A percentile compares a stretch with the other conserved stretches of the same genome.
Evolutionary conservation across 768 basidiomycete species (phyloP).

Genomic region (Suillus placidus): DNA sequence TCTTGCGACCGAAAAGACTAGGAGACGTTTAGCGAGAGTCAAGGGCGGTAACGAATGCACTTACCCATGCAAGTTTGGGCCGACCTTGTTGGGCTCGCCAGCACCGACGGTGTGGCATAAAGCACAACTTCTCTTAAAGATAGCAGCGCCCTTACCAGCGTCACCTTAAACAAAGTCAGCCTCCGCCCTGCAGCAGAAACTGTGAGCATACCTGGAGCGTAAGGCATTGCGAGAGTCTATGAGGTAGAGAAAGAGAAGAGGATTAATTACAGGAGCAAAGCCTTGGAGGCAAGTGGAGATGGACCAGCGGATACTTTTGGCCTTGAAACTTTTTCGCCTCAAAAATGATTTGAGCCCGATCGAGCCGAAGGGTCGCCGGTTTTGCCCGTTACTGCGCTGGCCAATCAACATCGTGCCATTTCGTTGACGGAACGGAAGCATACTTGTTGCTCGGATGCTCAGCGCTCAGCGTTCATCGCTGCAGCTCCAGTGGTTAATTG

Average conservation of each 20-base stretch:
- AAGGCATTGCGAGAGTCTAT: slow-evolving; percentile 41
- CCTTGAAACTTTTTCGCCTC: slow-evolving; percentile 17
- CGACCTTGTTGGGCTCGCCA: slow-evolving; percentile 85
- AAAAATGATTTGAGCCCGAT: slow-evolving; percentile 27
- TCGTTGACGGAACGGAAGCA: slow-evolving; percentile 5
- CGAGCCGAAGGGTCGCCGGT: slow-evolving; percentile 25
- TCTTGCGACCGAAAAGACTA: slow-evolving; percentile 83
- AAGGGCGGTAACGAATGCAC: slow-evolving; percentile 26
- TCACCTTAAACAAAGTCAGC: slow-evolving; percentile 61
- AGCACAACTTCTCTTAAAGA: slow-evolving; percentile 96
- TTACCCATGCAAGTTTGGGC: slow-evolving; percentile 93
- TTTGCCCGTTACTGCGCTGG: slow-evolving; percentile 24
- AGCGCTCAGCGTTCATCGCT: background rate
- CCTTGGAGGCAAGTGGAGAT: slow-evolving; percentile 14
- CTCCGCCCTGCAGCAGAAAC: background rate
- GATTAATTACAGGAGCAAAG: slow-evolving; percentile 11
- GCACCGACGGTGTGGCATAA: slow-evolving; percentile 90
- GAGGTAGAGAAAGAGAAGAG: slow-evolving; percentile 9
- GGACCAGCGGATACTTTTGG: slow-evolving; percentile 4
- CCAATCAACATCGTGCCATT: slow-evolving; percentile 24
- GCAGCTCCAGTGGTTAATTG: background rate
- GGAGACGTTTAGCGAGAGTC: background rate
- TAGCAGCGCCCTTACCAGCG: slow-evolving; percentile 83
- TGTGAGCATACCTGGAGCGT: slow-evolving; percentile 40
- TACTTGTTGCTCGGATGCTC: background rate